These are phyloP conservation scores for Rhodamnia rubescens DNA, from an alignment of 345 rosid genomes.

Conservation along the genomic window DNA sequence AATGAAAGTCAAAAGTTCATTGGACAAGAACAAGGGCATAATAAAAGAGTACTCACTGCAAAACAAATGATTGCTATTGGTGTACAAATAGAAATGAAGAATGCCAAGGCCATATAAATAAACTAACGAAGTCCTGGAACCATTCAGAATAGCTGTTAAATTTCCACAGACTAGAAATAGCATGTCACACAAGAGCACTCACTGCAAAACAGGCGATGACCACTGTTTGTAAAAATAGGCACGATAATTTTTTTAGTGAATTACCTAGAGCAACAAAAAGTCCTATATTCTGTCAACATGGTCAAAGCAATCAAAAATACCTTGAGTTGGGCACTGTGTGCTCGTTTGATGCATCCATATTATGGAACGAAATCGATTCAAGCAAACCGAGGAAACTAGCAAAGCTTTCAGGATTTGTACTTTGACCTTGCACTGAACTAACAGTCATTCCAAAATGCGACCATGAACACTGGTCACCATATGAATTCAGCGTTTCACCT, in stretches of 20 bases:
- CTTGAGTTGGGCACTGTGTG: slow-evolving; percentile 48
- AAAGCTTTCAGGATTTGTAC: slow-evolving; percentile 63
- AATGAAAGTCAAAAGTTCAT: neutral
- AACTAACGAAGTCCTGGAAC: neutral
- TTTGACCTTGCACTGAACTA: slow-evolving; percentile 52
- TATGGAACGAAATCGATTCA: slow-evolving; percentile 74
- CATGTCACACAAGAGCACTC: neutral
- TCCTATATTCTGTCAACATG: slow-evolving; percentile 32
- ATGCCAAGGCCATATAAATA: neutral
- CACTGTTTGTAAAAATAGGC: neutral
- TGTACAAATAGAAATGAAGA: neutral
- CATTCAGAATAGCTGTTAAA: neutral
- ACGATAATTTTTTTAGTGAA: neutral
- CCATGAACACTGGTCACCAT: slow-evolving; percentile 40
- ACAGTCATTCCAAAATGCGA: slow-evolving; percentile 36
- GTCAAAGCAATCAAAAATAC: slow-evolving; percentile 12
- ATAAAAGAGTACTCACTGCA: neutral
- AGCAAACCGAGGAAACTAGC: slow-evolving; percentile 71
- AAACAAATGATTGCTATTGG: neutral
- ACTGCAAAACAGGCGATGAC: neutral
- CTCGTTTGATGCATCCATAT: slow-evolving; percentile 43
- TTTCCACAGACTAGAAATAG: neutral
- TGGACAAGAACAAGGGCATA: neutral
- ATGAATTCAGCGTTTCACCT: slow-evolving; percentile 40
- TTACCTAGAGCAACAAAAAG: neutral